A percentile compares a stretch with the other conserved stretches of the same genome.
phyloP scores from a whole-genome alignment of 805 yeast species.

The Nakazawaea holstii region DNA sequence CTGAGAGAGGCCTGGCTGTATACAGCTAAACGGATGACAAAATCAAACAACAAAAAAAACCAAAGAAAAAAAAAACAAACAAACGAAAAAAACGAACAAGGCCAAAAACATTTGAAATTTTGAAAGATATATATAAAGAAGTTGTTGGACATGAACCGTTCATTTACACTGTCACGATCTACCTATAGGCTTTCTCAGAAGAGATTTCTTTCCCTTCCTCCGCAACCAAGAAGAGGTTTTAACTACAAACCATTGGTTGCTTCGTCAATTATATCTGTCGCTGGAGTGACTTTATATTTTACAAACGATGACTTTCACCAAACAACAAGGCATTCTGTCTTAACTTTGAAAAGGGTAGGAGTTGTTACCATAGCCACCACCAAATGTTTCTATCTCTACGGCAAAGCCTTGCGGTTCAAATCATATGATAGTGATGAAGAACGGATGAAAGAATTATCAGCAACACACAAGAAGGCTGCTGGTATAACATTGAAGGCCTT shows the following conservation, averaged over 20 bases:
- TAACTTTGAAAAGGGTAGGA: slow-evolving; percentile 45
- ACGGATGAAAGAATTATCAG: slow-evolving; percentile 45
- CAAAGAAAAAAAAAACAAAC: too few relatives aligned
- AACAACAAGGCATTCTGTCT: slow-evolving; percentile 26
- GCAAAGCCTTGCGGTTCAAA: slow-evolving; percentile 42
- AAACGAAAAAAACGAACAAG: too few relatives aligned
- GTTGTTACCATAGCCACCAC: slow-evolving; percentile 66
- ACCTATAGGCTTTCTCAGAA: too few relatives aligned
- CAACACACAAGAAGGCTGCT: slow-evolving; percentile 77
- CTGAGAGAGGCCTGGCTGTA: too few relatives aligned
- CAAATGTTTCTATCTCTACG: slow-evolving; percentile 69
- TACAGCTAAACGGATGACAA: too few relatives aligned
- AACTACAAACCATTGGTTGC: not conserved
- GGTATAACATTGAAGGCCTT: slow-evolving; percentile 71
- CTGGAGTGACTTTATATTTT: slow-evolving; percentile 19
- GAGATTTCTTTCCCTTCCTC: not conserved
- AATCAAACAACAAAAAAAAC: too few relatives aligned
- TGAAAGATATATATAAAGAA: too few relatives aligned
- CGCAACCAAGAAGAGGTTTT: not conserved
- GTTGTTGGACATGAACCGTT: too few relatives aligned
- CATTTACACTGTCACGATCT: too few relatives aligned
- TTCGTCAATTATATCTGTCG: not conserved
- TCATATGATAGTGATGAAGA: slow-evolving; percentile 39
- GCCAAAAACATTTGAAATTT: too few relatives aligned
- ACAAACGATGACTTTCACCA: slow-evolving; percentile 33